Conservation (phyloP, 345 rosid genomes). For the Durio zibethinus region DNA sequence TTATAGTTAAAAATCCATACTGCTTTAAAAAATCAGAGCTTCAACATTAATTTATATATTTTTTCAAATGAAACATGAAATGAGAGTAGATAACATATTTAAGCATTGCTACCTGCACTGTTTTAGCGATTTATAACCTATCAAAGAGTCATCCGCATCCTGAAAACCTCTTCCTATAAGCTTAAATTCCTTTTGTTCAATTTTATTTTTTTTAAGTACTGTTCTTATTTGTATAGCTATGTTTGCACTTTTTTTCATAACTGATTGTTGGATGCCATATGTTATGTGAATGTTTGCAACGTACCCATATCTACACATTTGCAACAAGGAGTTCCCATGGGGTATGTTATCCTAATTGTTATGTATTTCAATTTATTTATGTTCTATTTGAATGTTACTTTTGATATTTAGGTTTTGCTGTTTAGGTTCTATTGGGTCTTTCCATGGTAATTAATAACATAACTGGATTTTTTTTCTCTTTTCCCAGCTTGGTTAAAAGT, state of each 20-base stretch:
- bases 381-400: background rate
- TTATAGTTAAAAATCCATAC: background rate
- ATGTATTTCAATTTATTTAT: background rate
- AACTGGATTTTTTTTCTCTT: background rate
- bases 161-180: conserved; percentile 87
- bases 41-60: conserved; percentile 5
- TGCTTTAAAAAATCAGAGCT: background rate
- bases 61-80: conserved; percentile 66
- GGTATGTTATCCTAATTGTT: conserved; percentile 45
- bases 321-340: conserved; percentile 99
- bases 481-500: background rate
- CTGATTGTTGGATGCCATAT: background rate
- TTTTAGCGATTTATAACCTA: conserved; percentile 43
- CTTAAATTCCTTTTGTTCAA: conserved; percentile 1
- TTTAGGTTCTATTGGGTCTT: background rate
- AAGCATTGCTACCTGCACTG: conserved; percentile 60
- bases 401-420: background rate
- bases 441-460: background rate
- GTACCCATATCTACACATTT: conserved; percentile 83
- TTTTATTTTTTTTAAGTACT: background rate
- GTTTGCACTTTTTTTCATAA: background rate
- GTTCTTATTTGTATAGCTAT: background rate
- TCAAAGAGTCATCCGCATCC: conserved; percentile 82
- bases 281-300: conserved; percentile 36
- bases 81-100: conserved; percentile 89